Conservation (phyloP, 805 yeast species). For the Isabelozyma pseudorhagii region DNA sequence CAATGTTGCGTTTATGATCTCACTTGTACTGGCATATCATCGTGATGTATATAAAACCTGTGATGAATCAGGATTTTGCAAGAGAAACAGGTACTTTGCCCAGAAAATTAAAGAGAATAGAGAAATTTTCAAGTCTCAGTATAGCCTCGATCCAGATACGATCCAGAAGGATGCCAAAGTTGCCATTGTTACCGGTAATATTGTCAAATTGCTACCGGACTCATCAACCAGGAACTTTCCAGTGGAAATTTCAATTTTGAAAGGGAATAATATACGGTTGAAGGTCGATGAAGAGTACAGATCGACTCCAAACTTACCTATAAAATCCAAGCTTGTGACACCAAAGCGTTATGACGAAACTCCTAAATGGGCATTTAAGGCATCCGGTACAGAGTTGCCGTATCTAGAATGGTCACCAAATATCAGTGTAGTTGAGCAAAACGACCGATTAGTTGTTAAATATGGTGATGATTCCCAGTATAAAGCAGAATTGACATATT, state of each 20-base stretch:
- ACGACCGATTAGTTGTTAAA: conserved; percentile 9
- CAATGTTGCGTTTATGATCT: neutral
- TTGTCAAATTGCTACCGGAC: conserved; percentile 40
- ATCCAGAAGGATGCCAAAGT: conserved; percentile 7
- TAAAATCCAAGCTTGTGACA: conserved; percentile 20
- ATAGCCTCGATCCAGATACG: conserved; percentile 19
- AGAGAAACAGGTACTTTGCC: conserved; percentile 72
- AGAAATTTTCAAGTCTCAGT: conserved; percentile 13
- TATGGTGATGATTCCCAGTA: conserved; percentile 43
- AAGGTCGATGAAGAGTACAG: conserved; percentile 62
- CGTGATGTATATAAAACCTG: conserved; percentile 74
- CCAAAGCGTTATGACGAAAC: conserved; percentile 60
- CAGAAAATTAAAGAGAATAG: conserved; percentile 10
- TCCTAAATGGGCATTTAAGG: conserved; percentile 52
- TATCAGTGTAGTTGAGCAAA: conserved; percentile 10
- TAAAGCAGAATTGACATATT: conserved; percentile 38
- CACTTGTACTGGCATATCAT: conserved; percentile 23
- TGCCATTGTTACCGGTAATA: conserved; percentile 40
- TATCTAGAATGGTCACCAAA: conserved; percentile 3
- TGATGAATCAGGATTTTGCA: conserved; percentile 78
- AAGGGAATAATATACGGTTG: conserved; percentile 58
- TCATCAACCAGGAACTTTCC: conserved; percentile 38
- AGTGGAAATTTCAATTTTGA: conserved; percentile 54
- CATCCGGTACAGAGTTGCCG: conserved; percentile 9
- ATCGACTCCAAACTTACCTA: conserved; percentile 14